Conservation (phyloP, 345 rosid genomes). For the Eucalyptus curtisii region DNA sequence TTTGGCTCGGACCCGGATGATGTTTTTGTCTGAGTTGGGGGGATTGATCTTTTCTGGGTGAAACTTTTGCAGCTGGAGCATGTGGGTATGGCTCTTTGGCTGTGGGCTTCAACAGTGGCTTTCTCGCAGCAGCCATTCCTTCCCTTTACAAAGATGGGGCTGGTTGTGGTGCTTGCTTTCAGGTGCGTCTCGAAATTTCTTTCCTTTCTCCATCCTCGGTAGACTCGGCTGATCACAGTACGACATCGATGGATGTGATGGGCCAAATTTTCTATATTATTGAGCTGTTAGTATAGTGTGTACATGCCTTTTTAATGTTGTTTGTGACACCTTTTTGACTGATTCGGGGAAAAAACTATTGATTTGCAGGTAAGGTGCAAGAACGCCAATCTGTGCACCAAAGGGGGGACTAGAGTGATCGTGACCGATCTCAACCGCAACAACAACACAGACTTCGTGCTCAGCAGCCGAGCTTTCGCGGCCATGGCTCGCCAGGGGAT, state of each 20-base stretch:
- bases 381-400: constrained; percentile 35
- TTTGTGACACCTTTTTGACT: neutral
- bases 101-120: constrained; percentile 44
- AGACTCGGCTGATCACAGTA: neutral
- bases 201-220: neutral
- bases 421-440: constrained; percentile 53
- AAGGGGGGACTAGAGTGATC: constrained; percentile 53
- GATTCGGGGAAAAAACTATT: neutral
- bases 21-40: neutral
- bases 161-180: constrained; percentile 89
- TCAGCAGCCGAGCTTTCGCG: constrained; percentile 71
- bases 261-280: neutral
- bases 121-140: constrained; percentile 61
- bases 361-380: constrained; percentile 67
- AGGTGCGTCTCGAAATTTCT: constrained; percentile 15
- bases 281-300: neutral
- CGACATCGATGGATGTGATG: neutral
- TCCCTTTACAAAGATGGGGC: constrained; percentile 78
- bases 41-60: constrained; percentile 7
- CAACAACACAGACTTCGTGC: constrained; percentile 66
- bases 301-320: neutral
- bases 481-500: constrained; percentile 67
- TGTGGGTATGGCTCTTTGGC: constrained; percentile 83
- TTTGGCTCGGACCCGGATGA: constrained; percentile 3
- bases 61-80: constrained; percentile 64